A percentile compares a stretch with the other conserved stretches of the same genome.
These are phyloP conservation scores for Nymphaea colorata DNA, from an alignment of 164 flowering plant genomes.

Conservation along the genomic window DNA sequence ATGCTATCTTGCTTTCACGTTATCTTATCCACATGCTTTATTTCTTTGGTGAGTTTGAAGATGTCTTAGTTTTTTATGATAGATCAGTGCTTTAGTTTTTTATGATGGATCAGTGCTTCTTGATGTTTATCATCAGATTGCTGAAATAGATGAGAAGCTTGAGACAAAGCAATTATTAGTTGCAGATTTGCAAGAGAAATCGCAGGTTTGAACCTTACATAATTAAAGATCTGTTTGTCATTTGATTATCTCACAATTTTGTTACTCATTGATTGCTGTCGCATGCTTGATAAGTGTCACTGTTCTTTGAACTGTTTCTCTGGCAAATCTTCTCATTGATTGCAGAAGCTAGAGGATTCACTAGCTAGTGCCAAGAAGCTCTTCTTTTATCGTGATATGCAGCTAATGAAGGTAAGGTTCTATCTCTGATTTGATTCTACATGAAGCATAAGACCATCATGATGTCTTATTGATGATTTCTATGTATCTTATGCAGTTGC, in stretches of 20 bases:
- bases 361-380: constrained; percentile 44
- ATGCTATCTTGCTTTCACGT: too few species aligned
- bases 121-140: constrained; percentile 27
- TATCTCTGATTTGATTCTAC: not conserved
- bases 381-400: constrained; percentile 38
- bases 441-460: not conserved
- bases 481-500: constrained; percentile 35
- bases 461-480: not conserved
- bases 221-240: not conserved
- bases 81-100: too few species aligned
- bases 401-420: constrained; percentile 47
- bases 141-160: constrained; percentile 36
- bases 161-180: constrained; percentile 31
- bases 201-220: constrained; percentile 30
- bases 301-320: too few species aligned
- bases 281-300: too few species aligned
- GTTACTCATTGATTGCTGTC: too few species aligned
- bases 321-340: not conserved
- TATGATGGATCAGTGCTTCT: not conserved
- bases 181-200: constrained; percentile 44
- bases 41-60: too few species aligned
- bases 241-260: not conserved
- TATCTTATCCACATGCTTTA: too few species aligned
- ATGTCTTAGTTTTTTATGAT: too few species aligned
- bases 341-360: constrained; percentile 65